phyloP scores from a whole-genome alignment of 306 rosid species.

The Ormosia semicastrata region DNA sequence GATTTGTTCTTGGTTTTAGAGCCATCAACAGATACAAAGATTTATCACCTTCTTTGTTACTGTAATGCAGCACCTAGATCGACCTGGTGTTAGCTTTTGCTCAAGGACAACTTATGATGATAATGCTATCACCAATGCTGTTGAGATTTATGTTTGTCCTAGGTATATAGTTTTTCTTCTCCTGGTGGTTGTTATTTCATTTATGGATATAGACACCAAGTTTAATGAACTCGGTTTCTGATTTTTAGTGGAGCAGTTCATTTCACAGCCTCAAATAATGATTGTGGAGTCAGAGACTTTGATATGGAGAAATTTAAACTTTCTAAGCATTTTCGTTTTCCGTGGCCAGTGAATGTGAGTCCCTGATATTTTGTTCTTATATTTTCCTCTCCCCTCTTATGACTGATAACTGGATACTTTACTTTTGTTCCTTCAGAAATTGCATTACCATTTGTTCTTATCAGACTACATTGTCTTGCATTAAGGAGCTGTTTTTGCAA shows the following conservation, averaged over 20 bases:
- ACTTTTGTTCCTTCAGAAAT: neutral
- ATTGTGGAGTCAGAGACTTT: conserved; percentile 69
- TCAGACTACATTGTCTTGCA: neutral
- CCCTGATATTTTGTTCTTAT: neutral
- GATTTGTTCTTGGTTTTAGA: conserved; percentile 21
- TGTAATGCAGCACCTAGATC: conserved; percentile 66
- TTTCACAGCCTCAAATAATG: conserved; percentile 82
- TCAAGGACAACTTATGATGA: conserved; percentile 75
- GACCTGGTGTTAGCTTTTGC: conserved; percentile 79
- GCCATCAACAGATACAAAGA: conserved; percentile 17
- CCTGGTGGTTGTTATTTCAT: conserved; percentile 41
- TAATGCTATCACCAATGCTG: conserved; percentile 83
- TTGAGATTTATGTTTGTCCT: conserved; percentile 60
- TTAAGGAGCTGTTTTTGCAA: neutral
- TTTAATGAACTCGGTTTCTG: conserved; percentile 7
- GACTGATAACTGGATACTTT: conserved; percentile 2
- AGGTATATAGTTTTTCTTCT: conserved; percentile 53
- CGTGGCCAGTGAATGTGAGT: conserved; percentile 91
- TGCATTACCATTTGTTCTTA: neutral
- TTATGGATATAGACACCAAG: neutral
- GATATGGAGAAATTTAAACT: conserved; percentile 89
- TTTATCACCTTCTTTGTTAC: conserved; percentile 22
- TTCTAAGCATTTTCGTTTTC: conserved; percentile 61
- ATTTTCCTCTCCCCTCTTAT: neutral
- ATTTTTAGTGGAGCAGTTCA: conserved; percentile 70